These are phyloP conservation scores for Nemania abortiva DNA, from an alignment of 2,329 filamentous ascomycete genomes.

Conservation along the genomic window DNA sequence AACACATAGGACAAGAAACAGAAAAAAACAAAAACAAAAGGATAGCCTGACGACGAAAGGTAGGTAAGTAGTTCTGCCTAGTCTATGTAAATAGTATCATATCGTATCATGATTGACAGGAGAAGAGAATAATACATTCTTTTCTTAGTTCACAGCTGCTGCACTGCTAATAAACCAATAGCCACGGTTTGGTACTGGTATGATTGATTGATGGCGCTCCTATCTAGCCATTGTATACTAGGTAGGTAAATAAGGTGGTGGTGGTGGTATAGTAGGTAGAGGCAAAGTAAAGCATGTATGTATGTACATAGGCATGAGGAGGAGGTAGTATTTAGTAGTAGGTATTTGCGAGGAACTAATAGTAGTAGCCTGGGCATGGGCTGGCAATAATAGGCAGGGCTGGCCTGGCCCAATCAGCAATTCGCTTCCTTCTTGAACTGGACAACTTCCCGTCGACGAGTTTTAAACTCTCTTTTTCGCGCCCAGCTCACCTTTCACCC, in stretches of 20 bases:
- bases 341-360: not conserved
- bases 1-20: not conserved
- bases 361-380: constrained; percentile 26
- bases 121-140: not conserved
- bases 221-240: not conserved
- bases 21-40: not conserved
- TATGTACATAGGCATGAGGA: too few species aligned
- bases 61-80: not conserved
- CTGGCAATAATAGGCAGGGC: constrained; percentile 28
- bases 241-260: not conserved
- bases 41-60: not conserved
- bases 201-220: too few species aligned
- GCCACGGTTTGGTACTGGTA: not conserved
- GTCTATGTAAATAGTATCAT: not conserved
- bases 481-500: constrained; percentile 23
- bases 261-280: not conserved
- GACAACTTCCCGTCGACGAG: constrained; percentile 32
- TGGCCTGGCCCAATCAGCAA: constrained; percentile 40
- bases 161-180: not conserved
- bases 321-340: not conserved
- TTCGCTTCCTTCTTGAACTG: constrained; percentile 38
- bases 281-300: too few species aligned
- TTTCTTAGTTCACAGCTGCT: not conserved
- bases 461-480: constrained; percentile 31
- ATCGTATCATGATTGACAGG: not conserved